These are phyloP conservation scores for Aureobasidium mangrovei DNA, from an alignment of 2,329 filamentous ascomycete genomes.

Conservation along the genomic window DNA sequence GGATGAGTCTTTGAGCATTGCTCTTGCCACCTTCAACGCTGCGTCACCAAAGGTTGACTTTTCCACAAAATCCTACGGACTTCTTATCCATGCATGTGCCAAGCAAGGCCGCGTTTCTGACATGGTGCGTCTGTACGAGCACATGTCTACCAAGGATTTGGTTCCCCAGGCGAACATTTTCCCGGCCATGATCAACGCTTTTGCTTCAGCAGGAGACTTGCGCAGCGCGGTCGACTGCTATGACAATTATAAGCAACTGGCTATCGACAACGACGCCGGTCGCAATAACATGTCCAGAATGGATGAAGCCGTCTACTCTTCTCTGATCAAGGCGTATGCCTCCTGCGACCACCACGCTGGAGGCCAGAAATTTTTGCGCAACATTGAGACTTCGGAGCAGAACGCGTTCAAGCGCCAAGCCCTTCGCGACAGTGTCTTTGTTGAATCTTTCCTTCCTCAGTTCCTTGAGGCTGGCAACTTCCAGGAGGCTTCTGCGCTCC, in stretches of 20 bases:
- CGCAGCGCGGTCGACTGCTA: constrained; percentile 88
- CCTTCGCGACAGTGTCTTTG: constrained; percentile 63
- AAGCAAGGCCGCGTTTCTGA: constrained; percentile 70
- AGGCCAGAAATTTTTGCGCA: constrained; percentile 76
- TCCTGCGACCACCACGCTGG: constrained; percentile 70
- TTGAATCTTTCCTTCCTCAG: constrained; percentile 69
- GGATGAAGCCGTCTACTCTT: constrained; percentile 79
- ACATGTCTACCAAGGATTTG: constrained; percentile 75
- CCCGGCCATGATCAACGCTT: constrained; percentile 90
- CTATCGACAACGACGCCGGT: constrained; percentile 75
- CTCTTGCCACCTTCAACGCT: constrained; percentile 74
- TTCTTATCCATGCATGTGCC: constrained; percentile 80
- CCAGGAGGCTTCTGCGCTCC: constrained; percentile 64
- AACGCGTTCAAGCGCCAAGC: constrained; percentile 40
- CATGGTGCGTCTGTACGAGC: constrained; percentile 83
- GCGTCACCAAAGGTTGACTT: constrained; percentile 61
- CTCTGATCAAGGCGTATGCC: constrained; percentile 85
- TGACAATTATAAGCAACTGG: constrained; percentile 83
- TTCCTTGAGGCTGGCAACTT: constrained; percentile 63
- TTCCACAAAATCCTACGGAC: constrained; percentile 73
- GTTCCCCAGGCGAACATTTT: constrained; percentile 74
- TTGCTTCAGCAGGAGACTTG: constrained; percentile 71
- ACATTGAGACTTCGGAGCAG: constrained; percentile 43
- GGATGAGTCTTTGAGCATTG: constrained; percentile 78
- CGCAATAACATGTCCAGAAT: constrained; percentile 59